Conservation (phyloP, 495 filamentous ascomycete species). For the Lophiostoma macrostomum region DNA sequence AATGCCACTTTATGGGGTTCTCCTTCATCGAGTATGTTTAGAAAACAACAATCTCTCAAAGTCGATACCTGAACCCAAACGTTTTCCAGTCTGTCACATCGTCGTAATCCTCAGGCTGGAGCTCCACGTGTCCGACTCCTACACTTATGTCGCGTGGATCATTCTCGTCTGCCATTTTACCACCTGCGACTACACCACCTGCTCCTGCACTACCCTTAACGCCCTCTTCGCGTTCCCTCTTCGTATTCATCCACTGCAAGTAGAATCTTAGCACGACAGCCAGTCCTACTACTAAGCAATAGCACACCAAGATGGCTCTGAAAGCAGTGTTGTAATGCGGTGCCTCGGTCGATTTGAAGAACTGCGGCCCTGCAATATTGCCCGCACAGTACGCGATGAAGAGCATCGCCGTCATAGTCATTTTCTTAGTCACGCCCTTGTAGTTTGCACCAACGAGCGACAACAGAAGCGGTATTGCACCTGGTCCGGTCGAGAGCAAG, state of each 20-base stretch:
- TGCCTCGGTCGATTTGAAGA: constrained; percentile 56
- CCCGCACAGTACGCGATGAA: constrained; percentile 47
- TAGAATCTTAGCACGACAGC: constrained; percentile 2
- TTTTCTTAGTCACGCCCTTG: constrained; percentile 60
- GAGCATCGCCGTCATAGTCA: constrained; percentile 58
- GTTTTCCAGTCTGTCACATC: constrained; percentile 19
- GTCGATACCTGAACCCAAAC: constrained; percentile 14
- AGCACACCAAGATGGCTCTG: constrained; percentile 12
- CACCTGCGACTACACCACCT: constrained; percentile 1
- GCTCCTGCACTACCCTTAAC: constrained; percentile 11
- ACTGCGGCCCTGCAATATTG: constrained; percentile 48
- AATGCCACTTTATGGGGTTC: no score
- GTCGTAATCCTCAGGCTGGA: constrained; percentile 12
- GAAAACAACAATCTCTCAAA: no score
- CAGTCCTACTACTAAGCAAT: constrained; percentile 5
- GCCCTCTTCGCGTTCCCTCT: constrained; percentile 10
- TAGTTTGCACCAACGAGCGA: constrained; percentile 10
- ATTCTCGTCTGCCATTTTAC: constrained; percentile 2
- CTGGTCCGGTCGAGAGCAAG: constrained; percentile 9
- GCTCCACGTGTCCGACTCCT: background rate
- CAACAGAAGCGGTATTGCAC: constrained; percentile 8
- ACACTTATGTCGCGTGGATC: background rate
- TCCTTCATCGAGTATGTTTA: no score
- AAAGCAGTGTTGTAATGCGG: constrained; percentile 36
- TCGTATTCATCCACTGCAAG: constrained; percentile 3